Conservation (phyloP, 2,329 filamentous ascomycete genomes). For the Pseudogymnoascus sp. region DNA sequence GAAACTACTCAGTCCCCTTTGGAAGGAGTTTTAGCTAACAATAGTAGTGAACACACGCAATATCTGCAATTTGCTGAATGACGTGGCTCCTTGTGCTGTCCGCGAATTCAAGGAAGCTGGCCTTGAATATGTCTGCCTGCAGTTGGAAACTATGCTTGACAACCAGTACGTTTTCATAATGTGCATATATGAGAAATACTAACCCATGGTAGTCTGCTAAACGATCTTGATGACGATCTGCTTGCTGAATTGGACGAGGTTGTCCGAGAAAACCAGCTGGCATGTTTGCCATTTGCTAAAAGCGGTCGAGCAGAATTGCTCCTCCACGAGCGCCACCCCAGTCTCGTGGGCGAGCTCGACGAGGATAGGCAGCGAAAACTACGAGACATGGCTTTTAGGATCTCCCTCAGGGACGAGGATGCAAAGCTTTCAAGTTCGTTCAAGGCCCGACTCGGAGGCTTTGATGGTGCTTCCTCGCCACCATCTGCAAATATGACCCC, state of each 20-base stretch:
- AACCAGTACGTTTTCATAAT: conserved; percentile 52
- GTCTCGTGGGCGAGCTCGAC: conserved; percentile 51
- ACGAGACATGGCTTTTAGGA: conserved; percentile 67
- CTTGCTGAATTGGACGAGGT: conserved; percentile 71
- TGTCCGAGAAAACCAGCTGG: conserved; percentile 75
- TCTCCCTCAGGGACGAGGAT: conserved; percentile 57
- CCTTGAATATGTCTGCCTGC: conserved; percentile 84
- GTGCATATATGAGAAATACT: conserved; percentile 17
- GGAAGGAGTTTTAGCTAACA: conserved; percentile 19
- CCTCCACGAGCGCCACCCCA: conserved; percentile 47
- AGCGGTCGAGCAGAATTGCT: conserved; percentile 64
- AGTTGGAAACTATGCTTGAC: conserved; percentile 85
- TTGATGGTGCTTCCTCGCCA: conserved; percentile 50
- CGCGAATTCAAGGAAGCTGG: conserved; percentile 81
- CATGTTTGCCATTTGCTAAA: conserved; percentile 67
- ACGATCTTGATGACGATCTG: conserved; percentile 80
- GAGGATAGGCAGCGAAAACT: conserved; percentile 64
- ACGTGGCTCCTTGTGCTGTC: conserved; percentile 75
- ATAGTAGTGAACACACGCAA: conserved; percentile 68
- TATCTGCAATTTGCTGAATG: conserved; percentile 76
- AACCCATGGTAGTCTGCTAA: conserved; percentile 46
- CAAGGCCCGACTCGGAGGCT: conserved; percentile 51
- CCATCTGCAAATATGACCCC: conserved; percentile 34
- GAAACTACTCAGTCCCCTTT: conserved; percentile 17
- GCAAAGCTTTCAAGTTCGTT: conserved; percentile 53